Evolutionary conservation across 1,284 basidiomycete species (phyloP).

Genomic region (Ustilago trichophora): DNA sequence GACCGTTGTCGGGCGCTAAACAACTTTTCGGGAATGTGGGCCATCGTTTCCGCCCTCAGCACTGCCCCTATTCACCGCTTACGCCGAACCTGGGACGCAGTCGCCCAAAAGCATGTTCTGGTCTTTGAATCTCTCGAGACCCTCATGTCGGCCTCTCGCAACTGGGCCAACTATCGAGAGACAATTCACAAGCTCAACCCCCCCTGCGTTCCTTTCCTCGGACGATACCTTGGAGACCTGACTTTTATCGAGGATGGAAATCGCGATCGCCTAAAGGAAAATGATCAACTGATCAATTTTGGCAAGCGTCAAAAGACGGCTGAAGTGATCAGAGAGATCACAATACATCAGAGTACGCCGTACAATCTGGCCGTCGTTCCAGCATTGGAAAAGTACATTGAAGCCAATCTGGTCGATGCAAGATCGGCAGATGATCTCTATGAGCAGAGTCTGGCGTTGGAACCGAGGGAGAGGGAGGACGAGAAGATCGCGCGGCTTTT

Average conservation of each 20-base stretch:
- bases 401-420: conserved; percentile 73
- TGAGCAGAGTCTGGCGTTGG: conserved; percentile 82
- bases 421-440: conserved; percentile 70
- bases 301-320: conserved; percentile 91
- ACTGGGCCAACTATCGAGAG: conserved; percentile 90
- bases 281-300: conserved; percentile 83
- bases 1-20: conserved; percentile 88
- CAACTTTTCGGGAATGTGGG: conserved; percentile 95
- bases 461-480: conserved; percentile 89
- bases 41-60: conserved; percentile 93
- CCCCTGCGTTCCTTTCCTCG: conserved; percentile 96
- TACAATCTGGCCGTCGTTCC: conserved; percentile 79
- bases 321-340: conserved; percentile 94
- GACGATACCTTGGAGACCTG: conserved; percentile 93
- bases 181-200: conserved; percentile 85
- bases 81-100: conserved; percentile 93
- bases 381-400: conserved; percentile 78
- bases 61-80: conserved; percentile 91
- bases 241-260: conserved; percentile 99
- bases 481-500: conserved; percentile 82
- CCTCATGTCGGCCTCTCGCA: conserved; percentile 87
- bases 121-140: conserved; percentile 76
- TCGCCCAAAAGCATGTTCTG: conserved; percentile 72
- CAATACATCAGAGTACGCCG: conserved; percentile 89
- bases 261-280: conserved; percentile 78